Evolutionary conservation across 768 basidiomycete genomes (phyloP).

Genomic region (Calvatia gigantea): DNA sequence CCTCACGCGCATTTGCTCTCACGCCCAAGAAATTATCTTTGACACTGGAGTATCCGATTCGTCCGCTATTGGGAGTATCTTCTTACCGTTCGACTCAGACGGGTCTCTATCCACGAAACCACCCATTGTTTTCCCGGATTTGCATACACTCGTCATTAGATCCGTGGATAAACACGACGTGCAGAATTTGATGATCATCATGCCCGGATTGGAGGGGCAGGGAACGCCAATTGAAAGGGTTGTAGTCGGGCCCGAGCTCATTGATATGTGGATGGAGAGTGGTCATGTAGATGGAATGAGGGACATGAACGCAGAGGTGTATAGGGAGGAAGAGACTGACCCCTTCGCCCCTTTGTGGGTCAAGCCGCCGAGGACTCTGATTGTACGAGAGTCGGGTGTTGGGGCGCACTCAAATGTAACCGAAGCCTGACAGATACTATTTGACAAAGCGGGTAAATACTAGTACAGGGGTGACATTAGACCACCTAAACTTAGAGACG

Average conservation of each 20-base stretch:
- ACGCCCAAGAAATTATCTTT: conserved; percentile 3
- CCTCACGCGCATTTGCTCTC: background rate
- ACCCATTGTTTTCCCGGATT: conserved; percentile 6
- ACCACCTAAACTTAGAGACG: background rate
- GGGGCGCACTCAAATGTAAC: background rate
- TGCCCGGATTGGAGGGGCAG: conserved; percentile 6
- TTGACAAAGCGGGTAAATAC: background rate
- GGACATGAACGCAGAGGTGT: background rate
- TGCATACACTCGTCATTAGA: background rate
- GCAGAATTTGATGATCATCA: conserved; percentile 4
- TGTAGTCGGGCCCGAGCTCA: conserved; percentile 1
- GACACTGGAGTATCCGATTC: conserved; percentile 9
- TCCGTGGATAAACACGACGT: conserved; percentile 9
- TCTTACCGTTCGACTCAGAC: conserved; percentile 1
- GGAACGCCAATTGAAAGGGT: background rate
- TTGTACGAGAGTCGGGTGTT: background rate
- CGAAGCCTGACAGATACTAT: background rate
- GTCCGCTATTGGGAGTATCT: conserved; percentile 5
- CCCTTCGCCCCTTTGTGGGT: background rate
- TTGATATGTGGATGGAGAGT: background rate
- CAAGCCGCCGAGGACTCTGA: background rate
- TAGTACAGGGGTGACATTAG: background rate
- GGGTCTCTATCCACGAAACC: background rate
- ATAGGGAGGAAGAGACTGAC: conserved; percentile 1
- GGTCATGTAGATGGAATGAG: conserved; percentile 9